Percentiles rank a stretch among this genome's conserved stretches.
These are phyloP conservation scores for Cladosporium austrohemisphaericum DNA, from an alignment of 2,329 filamentous ascomycete species.

Conservation along the genomic window DNA sequence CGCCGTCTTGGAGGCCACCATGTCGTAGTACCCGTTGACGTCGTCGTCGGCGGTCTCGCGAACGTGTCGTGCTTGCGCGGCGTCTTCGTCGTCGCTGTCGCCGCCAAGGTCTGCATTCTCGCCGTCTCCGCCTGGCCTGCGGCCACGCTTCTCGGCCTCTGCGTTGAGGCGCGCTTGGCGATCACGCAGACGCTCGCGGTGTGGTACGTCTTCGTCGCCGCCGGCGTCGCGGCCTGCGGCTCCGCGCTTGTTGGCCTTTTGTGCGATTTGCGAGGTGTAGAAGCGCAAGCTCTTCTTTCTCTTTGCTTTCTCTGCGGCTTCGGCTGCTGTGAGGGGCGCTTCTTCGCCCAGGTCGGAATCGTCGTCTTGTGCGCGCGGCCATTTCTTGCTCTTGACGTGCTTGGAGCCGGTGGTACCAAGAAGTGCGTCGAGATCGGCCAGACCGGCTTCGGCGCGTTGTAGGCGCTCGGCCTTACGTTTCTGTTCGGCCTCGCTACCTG, in stretches of 20 bases:
- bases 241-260: conserved; percentile 84
- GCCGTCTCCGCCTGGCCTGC: conserved; percentile 45
- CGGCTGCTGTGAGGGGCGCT: conserved; percentile 68
- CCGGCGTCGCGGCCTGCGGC: conserved; percentile 69
- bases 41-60: conserved; percentile 42
- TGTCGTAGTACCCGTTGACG: conserved; percentile 81
- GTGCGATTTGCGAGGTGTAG: conserved; percentile 95
- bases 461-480: conserved; percentile 52
- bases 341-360: conserved; percentile 94
- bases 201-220: conserved; percentile 78
- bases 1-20: conserved; percentile 67
- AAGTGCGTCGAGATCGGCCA: conserved; percentile 67
- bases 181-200: conserved; percentile 83
- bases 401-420: conserved; percentile 43
- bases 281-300: conserved; percentile 92
- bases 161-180: conserved; percentile 79
- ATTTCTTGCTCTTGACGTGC: conserved; percentile 43
- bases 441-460: conserved; percentile 61
- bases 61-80: conserved; percentile 51
- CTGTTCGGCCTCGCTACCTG: conserved; percentile 53
- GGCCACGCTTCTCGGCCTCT: conserved; percentile 81
- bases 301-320: conserved; percentile 80
- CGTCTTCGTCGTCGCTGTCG: conserved; percentile 64
- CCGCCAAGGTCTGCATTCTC: conserved; percentile 64
- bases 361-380: conserved; percentile 42